phyloP scores from a whole-genome alignment of 148 eudicot genomes.

The Rhododendron molle region DNA sequence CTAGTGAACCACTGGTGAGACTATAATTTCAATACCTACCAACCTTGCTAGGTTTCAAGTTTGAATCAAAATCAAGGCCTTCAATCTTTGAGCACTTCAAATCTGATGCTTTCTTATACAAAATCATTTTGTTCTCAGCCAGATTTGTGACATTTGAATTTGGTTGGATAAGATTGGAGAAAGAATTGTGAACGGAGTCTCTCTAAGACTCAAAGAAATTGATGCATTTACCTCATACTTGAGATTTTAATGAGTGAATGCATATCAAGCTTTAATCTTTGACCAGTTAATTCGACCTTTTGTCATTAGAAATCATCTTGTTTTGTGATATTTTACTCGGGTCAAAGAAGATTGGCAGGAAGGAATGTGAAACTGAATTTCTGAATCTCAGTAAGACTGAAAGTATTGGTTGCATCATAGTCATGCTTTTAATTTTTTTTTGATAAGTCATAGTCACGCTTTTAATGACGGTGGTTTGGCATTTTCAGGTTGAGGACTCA shows the following conservation, averaged over 20 bases:
- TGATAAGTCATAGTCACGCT: too few species aligned
- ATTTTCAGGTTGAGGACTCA: slow-evolving; percentile 86
- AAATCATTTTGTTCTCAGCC: slow-evolving; percentile 33
- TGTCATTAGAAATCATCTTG: background rate
- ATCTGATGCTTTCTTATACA: background rate
- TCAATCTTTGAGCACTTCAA: background rate
- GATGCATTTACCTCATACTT: background rate
- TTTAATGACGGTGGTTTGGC: background rate
- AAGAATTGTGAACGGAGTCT: background rate
- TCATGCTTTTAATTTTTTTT: too few species aligned
- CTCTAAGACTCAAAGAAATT: background rate
- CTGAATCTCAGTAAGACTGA: background rate
- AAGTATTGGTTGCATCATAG: background rate
- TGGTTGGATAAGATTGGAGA: background rate
- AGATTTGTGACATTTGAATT: slow-evolving; percentile 10
- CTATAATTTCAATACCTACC: background rate
- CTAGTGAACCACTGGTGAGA: slow-evolving; percentile 89
- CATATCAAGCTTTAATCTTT: slow-evolving; percentile 13
- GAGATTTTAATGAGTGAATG: background rate
- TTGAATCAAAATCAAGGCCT: slow-evolving; percentile 10
- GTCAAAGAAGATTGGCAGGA: background rate
- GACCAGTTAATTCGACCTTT: background rate
- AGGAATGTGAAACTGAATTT: background rate
- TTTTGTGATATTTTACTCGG: background rate
- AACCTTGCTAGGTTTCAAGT: background rate